These are phyloP conservation scores for Boletus subparvulus DNA, from an alignment of 768 basidiomycete genomes.

Conservation along the genomic window DNA sequence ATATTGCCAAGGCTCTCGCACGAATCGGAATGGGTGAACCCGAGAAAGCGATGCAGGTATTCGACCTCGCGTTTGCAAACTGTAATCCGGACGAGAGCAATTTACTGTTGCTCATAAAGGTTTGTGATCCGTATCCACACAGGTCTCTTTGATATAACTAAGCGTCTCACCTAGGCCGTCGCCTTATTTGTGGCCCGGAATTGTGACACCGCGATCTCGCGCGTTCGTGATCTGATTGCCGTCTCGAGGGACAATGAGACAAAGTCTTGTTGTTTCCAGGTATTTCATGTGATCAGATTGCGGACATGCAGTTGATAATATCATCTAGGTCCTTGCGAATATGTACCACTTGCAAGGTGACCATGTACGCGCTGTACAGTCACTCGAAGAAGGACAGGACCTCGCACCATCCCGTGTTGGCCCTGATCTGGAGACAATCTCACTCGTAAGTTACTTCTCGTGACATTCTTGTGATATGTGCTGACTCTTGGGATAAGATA, in stretches of 20 bases:
- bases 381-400: neutral
- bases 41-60: too few species aligned
- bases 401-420: too few species aligned
- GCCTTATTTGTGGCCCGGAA: neutral
- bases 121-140: too few species aligned
- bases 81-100: too few species aligned
- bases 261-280: conserved; percentile 3
- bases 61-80: too few species aligned
- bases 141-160: neutral
- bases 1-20: too few species aligned
- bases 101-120: too few species aligned
- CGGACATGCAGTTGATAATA: neutral
- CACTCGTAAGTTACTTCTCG: too few species aligned
- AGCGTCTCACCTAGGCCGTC: neutral
- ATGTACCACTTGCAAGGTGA: neutral
- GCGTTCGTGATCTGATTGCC: neutral
- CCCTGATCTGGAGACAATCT: too few species aligned
- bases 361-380: neutral
- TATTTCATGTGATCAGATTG: neutral
- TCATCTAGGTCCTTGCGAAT: conserved; percentile 3
- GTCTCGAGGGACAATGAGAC: neutral
- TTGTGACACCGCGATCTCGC: neutral
- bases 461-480: neutral
- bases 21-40: too few species aligned
- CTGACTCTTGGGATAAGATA: neutral